These are phyloP conservation scores for Amanita fuliginea DNA, from an alignment of 768 basidiomycete species.

Conservation along the genomic window DNA sequence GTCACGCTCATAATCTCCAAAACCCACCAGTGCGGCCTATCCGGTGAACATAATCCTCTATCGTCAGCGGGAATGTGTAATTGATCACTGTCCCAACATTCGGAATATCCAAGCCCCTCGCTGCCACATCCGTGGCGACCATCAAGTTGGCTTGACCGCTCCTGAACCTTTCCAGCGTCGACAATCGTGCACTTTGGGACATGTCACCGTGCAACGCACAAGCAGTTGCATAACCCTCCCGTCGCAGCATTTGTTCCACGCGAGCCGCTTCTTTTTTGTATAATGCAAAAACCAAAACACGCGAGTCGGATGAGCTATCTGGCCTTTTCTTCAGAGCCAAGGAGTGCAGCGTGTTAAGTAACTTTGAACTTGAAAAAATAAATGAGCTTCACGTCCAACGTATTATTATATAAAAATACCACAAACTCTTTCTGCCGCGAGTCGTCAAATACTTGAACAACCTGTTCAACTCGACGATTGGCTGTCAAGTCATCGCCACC, in stretches of 20 bases:
- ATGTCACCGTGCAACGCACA: conserved; percentile 87
- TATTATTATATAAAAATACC: not conserved
- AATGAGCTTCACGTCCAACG: not conserved
- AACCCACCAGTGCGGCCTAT: conserved; percentile 76
- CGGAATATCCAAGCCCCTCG: conserved; percentile 94
- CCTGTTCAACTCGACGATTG: conserved; percentile 88
- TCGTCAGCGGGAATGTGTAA: conserved; percentile 95
- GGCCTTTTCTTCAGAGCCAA: conserved; percentile 53
- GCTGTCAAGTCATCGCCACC: conserved; percentile 93
- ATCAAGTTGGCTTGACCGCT: conserved; percentile 68
- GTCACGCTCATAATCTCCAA: conserved; percentile 3
- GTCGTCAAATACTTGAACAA: conserved; percentile 87
- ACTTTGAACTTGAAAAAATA: conserved; percentile 35
- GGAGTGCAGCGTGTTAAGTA: conserved; percentile 42
- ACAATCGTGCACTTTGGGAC: conserved; percentile 74
- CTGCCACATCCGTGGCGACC: conserved; percentile 97
- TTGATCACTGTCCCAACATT: conserved; percentile 92
- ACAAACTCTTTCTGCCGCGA: conserved; percentile 77
- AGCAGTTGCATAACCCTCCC: conserved; percentile 60
- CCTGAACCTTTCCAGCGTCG: conserved; percentile 80
- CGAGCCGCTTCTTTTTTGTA: conserved; percentile 97
- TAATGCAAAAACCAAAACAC: conserved; percentile 85
- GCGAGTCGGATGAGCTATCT: conserved; percentile 41
- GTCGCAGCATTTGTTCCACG: conserved; percentile 68
- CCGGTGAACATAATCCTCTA: conserved; percentile 88